Evolutionary conservation across 495 filamentous ascomycete species (phyloP).

Genomic region (Gamarada debralockiae): DNA sequence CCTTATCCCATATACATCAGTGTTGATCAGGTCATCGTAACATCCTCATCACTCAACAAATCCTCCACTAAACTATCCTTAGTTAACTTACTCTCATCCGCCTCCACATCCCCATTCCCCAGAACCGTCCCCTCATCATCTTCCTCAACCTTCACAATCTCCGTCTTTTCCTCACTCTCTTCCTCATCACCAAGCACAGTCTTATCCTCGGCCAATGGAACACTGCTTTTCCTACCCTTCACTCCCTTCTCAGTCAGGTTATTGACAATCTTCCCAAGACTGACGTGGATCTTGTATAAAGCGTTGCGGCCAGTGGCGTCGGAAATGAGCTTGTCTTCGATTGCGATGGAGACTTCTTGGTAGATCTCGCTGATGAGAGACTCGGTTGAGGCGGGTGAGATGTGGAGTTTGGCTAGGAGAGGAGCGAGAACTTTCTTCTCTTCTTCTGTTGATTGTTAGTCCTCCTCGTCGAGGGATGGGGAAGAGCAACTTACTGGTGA

Average conservation of each 20-base stretch:
- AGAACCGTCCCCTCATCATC: slow-evolving; percentile 24
- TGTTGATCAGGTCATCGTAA: slow-evolving; percentile 20
- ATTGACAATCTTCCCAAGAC: slow-evolving; percentile 57
- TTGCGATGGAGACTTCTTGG: slow-evolving; percentile 56
- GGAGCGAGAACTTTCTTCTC: slow-evolving; percentile 79
- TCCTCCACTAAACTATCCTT: slow-evolving; percentile 35
- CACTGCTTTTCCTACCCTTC: slow-evolving; percentile 20
- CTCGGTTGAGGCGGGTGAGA: slow-evolving; percentile 55
- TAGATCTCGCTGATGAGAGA: slow-evolving; percentile 46
- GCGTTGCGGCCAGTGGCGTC: slow-evolving; percentile 74
- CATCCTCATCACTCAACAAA: slow-evolving; percentile 42
- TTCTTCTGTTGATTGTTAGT: slow-evolving; percentile 52
- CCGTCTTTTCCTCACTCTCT: slow-evolving; percentile 8
- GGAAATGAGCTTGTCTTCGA: slow-evolving; percentile 62
- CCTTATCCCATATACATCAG: not conserved
- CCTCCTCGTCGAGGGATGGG: slow-evolving; percentile 28
- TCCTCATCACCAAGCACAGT: not conserved
- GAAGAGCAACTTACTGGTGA: slow-evolving; percentile 53
- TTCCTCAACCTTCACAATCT: slow-evolving; percentile 25
- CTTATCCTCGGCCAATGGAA: not conserved
- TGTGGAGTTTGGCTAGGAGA: slow-evolving; percentile 78
- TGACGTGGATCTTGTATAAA: slow-evolving; percentile 73
- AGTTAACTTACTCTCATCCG: slow-evolving; percentile 19
- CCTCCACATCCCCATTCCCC: slow-evolving; percentile 31
- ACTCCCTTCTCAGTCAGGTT: slow-evolving; percentile 36